A percentile compares a stretch with the other conserved stretches of the same genome.
Conservation (phyloP, 2,329 filamentous ascomycete species). For the Emergomyces pasteurianus region DNA sequence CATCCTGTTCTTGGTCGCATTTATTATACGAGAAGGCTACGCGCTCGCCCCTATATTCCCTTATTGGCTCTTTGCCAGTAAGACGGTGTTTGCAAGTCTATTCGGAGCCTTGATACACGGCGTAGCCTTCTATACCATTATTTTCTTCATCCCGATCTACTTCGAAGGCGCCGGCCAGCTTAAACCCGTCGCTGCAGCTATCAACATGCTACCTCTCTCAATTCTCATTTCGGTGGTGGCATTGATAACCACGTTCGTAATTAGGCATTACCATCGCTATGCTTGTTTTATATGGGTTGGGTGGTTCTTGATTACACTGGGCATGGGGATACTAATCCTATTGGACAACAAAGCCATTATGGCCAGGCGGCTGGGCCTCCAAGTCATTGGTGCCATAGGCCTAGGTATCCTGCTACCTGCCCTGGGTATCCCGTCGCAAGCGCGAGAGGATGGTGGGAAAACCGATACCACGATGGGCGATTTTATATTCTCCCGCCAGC, state of each 20-base stretch:
- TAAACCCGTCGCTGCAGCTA: slow-evolving; percentile 40
- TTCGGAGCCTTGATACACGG: slow-evolving; percentile 43
- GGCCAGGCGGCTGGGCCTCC: slow-evolving; percentile 32
- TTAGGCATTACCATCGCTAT: slow-evolving; percentile 32
- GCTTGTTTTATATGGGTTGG: slow-evolving; percentile 49
- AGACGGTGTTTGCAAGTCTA: not conserved
- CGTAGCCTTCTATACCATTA: slow-evolving; percentile 32
- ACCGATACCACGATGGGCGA: not conserved
- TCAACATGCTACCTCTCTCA: slow-evolving; percentile 40
- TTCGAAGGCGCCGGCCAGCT: slow-evolving; percentile 38
- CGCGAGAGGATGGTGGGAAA: not conserved
- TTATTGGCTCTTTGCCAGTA: slow-evolving; percentile 14
- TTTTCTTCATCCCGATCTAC: slow-evolving; percentile 43
- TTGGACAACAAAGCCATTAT: slow-evolving; percentile 36
- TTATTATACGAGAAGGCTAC: slow-evolving; percentile 45
- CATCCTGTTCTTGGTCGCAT: slow-evolving; percentile 37
- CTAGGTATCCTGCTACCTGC: slow-evolving; percentile 2
- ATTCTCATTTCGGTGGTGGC: not conserved
- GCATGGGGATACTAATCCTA: slow-evolving; percentile 38
- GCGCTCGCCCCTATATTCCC: slow-evolving; percentile 36
- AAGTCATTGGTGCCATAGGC: slow-evolving; percentile 1
- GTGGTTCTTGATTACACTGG: slow-evolving; percentile 48
- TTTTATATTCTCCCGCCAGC: slow-evolving; percentile 1
- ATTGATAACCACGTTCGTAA: slow-evolving; percentile 40
- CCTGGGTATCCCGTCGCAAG: slow-evolving; percentile 1